phyloP scores from a whole-genome alignment of 495 filamentous ascomycete species.

The Penicillium riverlandense region DNA sequence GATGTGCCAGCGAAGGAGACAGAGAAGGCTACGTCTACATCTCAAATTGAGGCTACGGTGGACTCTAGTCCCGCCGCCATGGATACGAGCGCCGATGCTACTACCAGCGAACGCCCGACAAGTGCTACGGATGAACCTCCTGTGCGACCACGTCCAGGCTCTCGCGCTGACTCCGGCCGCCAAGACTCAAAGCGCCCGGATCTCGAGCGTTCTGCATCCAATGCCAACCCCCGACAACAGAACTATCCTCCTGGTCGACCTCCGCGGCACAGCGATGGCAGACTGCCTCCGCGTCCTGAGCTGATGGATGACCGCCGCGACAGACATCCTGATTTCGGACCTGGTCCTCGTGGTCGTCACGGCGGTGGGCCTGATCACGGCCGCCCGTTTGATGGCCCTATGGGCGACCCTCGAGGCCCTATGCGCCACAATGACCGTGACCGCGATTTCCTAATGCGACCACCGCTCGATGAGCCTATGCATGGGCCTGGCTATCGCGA shows the following conservation, averaged over 20 bases:
- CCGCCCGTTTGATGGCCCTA: constrained; percentile 26
- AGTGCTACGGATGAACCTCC: constrained; percentile 9
- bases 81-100: constrained; percentile 8
- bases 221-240: constrained; percentile 21
- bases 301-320: constrained; percentile 32
- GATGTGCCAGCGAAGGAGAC: constrained; percentile 18
- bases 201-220: constrained; percentile 17
- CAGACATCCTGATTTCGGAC: constrained; percentile 26
- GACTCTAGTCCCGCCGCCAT: constrained; percentile 1
- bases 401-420: constrained; percentile 20
- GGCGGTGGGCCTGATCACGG: constrained; percentile 23
- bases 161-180: constrained; percentile 23
- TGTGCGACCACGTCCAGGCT: constrained; percentile 16
- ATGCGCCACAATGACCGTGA: constrained; percentile 26
- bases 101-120: constrained; percentile 9
- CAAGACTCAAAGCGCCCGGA: constrained; percentile 30
- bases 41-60: constrained; percentile 1
- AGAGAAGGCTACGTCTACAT: constrained; percentile 3
- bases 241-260: constrained; percentile 23
- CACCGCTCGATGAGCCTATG: constrained; percentile 34
- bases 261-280: constrained; percentile 20
- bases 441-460: constrained; percentile 26
- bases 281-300: constrained; percentile 33
- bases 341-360: constrained; percentile 25
- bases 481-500: constrained; percentile 32